Evolutionary conservation across 306 rosid species (phyloP).

Genomic region (peach (Prunus persica)): Prunus_persica_NCBIv2 NC_034012.1:10444001-10444500

Average conservation of each 20-base stretch:
- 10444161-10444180: background rate
- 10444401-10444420: background rate
- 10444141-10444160: background rate
- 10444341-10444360: background rate
- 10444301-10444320: background rate
- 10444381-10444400: background rate
- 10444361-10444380: background rate
- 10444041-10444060: background rate
- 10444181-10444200: background rate
- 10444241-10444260: background rate
- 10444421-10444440: background rate
- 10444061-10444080: background rate
- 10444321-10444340: background rate
- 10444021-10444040: background rate
- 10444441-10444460: background rate
- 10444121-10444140: background rate
- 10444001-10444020: background rate
- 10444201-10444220: background rate
- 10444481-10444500: background rate
- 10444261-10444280: background rate
- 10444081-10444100: background rate
- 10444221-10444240: background rate
- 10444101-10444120: background rate
- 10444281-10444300: background rate
- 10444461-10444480: background rate